A percentile compares a stretch with the other conserved stretches of the same genome.
phyloP scores from a whole-genome alignment of 2,329 filamentous ascomycete genomes.

The Macrophomina phaseolina region DNA sequence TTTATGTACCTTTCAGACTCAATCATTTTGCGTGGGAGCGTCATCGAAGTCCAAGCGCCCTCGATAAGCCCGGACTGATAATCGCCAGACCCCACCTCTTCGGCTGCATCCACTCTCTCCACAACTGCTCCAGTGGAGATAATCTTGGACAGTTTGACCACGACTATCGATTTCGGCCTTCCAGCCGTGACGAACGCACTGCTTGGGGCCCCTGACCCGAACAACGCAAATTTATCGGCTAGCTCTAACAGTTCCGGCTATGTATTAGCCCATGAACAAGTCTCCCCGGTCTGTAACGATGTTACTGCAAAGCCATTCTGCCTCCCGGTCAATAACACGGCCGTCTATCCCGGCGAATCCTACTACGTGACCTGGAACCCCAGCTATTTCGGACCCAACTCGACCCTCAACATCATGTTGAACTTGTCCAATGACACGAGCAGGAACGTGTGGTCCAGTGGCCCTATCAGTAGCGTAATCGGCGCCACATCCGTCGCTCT shows the following conservation, averaged over 20 bases:
- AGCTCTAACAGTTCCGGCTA: no score
- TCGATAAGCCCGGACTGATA: constrained; percentile 13
- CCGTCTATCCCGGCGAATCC: constrained; percentile 44
- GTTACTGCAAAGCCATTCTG: constrained; percentile 41
- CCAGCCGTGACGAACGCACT: constrained; percentile 28
- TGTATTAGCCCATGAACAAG: neutral
- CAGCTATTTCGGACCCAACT: constrained; percentile 33
- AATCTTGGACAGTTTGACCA: constrained; percentile 33
- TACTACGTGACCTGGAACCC: constrained; percentile 41
- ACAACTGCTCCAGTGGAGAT: constrained; percentile 32
- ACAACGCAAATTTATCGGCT: no score
- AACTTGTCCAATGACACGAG: constrained; percentile 44
- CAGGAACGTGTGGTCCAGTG: constrained; percentile 46
- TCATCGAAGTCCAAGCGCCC: constrained; percentile 21
- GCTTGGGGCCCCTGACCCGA: neutral
- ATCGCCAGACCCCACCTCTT: constrained; percentile 27
- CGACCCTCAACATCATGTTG: constrained; percentile 36
- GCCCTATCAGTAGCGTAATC: constrained; percentile 42
- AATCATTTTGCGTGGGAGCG: no score
- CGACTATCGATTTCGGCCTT: constrained; percentile 31
- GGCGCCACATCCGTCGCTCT: constrained; percentile 48
- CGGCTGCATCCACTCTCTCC: constrained; percentile 29
- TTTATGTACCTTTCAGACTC: no score
- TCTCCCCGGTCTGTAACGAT: constrained; percentile 42
- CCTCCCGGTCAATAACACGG: constrained; percentile 41